These are phyloP conservation scores for Atractiella rhizophila DNA, from an alignment of 768 basidiomycete genomes.

Conservation along the genomic window DNA sequence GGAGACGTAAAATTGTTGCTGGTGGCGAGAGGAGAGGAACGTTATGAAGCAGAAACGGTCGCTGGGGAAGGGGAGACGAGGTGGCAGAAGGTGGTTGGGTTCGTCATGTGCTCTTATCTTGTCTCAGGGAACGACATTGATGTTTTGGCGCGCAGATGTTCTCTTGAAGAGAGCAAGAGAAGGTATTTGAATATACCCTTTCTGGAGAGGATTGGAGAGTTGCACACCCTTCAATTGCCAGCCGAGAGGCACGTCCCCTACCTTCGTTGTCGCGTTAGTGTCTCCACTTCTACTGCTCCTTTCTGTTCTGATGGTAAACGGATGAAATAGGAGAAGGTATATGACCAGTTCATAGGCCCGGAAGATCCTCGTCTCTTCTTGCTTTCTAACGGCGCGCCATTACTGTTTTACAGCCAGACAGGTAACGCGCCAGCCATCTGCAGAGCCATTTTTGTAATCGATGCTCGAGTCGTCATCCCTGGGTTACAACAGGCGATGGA, in stretches of 20 bases:
- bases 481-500: constrained; percentile 4
- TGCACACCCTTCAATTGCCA: constrained; percentile 4
- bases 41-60: no score
- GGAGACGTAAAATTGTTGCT: no score
- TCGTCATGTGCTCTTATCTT: neutral
- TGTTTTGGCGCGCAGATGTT: neutral
- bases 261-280: neutral
- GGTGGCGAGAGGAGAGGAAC: constrained; percentile 1
- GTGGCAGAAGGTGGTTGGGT: constrained; percentile 5
- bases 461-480: constrained; percentile 5
- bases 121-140: neutral
- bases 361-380: constrained; percentile 8
- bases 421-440: constrained; percentile 4
- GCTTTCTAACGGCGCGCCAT: constrained; percentile 5
- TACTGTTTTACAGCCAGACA: constrained; percentile 5
- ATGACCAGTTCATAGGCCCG: constrained; percentile 2
- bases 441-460: constrained; percentile 5
- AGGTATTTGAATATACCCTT: constrained; percentile 2
- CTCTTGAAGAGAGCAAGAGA: constrained; percentile 2
- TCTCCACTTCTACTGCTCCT: neutral
- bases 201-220: constrained; percentile 5
- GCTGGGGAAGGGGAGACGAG: constrained; percentile 3
- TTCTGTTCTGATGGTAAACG: neutral
- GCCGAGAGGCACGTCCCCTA: constrained; percentile 3
- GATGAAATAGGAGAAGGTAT: neutral